Percentiles rank a stretch among this genome's conserved stretches.
Conservation (phyloP, 495 filamentous ascomycete genomes). For the Rostrohypoxylon terebratum region DNA sequence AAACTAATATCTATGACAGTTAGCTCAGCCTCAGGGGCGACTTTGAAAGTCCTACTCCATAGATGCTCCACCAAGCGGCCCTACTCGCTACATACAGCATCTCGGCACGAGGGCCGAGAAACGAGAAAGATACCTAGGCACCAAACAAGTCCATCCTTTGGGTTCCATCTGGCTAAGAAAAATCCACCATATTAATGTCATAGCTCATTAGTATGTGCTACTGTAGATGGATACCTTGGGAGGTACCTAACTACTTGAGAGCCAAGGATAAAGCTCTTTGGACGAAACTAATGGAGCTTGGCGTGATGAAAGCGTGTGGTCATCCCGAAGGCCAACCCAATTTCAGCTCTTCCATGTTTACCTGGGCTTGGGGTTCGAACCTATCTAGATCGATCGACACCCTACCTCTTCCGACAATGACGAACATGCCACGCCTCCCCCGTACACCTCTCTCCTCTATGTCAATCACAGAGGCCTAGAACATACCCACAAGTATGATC, state of each 20-base stretch:
- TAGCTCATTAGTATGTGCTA: neutral
- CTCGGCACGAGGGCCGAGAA: neutral
- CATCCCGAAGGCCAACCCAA: neutral
- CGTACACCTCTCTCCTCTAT: neutral
- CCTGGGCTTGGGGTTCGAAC: neutral
- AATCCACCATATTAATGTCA: neutral
- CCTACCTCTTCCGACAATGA: neutral
- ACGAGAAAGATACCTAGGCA: neutral
- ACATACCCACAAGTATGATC: neutral
- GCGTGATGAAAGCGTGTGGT: neutral
- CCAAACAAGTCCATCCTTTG: neutral
- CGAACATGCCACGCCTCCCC: neutral
- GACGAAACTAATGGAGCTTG: no score
- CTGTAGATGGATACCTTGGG: neutral
- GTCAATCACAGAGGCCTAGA: neutral
- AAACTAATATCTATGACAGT: neutral
- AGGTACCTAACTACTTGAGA: neutral
- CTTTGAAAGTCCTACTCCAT: neutral
- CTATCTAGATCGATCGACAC: slow-evolving; percentile 4
- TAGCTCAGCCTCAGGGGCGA: neutral
- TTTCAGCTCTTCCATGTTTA: neutral
- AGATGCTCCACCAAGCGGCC: neutral
- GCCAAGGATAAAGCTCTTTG: neutral
- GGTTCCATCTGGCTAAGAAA: neutral
- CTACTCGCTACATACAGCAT: neutral